A percentile compares a stretch with the other conserved stretches of the same genome.
These are phyloP conservation scores for Blastocrithidia nonstop DNA, from an alignment of 208 protist species.

Conservation along the genomic window DNA sequence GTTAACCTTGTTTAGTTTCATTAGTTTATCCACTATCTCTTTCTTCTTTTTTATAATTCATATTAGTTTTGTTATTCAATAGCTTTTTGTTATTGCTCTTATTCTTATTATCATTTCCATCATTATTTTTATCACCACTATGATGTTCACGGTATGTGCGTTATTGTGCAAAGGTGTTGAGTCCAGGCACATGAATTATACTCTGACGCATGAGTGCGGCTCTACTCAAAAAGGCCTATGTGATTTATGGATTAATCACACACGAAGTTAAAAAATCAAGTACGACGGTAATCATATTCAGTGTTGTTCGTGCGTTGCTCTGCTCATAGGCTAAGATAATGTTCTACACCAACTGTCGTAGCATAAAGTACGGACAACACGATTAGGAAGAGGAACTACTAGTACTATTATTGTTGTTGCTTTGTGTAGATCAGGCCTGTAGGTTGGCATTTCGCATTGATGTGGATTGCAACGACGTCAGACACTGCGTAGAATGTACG, in stretches of 20 bases:
- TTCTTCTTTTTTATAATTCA: neutral
- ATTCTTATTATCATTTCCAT: neutral
- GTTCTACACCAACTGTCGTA: constrained; percentile 63
- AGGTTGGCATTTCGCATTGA: constrained; percentile 9
- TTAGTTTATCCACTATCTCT: neutral
- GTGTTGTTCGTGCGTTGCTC: constrained; percentile 30
- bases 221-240: constrained; percentile 43
- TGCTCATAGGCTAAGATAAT: constrained; percentile 69
- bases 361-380: constrained; percentile 50
- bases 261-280: constrained; percentile 53
- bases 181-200: constrained; percentile 16
- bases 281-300: constrained; percentile 50
- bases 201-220: constrained; percentile 43
- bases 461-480: constrained; percentile 10
- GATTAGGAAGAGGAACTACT: too few species aligned
- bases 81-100: neutral
- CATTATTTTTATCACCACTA: neutral
- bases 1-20: neutral
- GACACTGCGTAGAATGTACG: constrained; percentile 26
- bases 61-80: neutral
- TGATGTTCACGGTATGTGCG: neutral
- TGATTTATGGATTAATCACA: constrained; percentile 51
- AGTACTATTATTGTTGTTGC: constrained; percentile 13
- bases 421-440: constrained; percentile 7
- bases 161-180: constrained; percentile 4